Conservation (phyloP, 1,284 basidiomycete genomes). For the Rhizoctonia solani region DNA sequence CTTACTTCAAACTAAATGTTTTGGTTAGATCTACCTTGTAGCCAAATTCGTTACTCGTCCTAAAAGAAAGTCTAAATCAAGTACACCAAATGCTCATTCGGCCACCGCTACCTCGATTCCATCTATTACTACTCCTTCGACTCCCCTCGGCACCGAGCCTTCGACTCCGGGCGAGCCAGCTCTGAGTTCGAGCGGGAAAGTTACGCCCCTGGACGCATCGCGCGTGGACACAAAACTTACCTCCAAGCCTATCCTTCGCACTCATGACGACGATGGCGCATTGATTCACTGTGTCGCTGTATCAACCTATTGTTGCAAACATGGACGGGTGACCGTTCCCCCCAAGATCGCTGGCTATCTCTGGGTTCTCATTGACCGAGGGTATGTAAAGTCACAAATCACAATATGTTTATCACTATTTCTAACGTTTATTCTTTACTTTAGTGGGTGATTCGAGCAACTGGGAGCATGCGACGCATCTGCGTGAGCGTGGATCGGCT, state of each 20-base stretch:
- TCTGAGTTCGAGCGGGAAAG: not conserved
- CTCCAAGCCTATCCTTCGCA: not conserved
- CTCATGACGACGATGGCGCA: slow-evolving; percentile 44
- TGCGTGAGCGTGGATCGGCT: slow-evolving; percentile 10
- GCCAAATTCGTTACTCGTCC: slow-evolving; percentile 15
- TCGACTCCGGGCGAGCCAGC: slow-evolving; percentile 16
- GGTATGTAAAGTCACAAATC: slow-evolving; percentile 1
- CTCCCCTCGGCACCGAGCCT: slow-evolving; percentile 8
- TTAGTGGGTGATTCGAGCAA: not conserved
- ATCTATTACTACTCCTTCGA: slow-evolving; percentile 12
- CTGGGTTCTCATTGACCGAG: slow-evolving; percentile 34
- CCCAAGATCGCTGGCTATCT: slow-evolving; percentile 54
- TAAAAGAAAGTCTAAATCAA: slow-evolving; percentile 15
- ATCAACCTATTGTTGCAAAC: slow-evolving; percentile 73
- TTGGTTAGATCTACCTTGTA: slow-evolving; percentile 47
- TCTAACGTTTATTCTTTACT: not conserved
- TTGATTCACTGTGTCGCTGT: slow-evolving; percentile 70
- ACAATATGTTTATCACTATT: not conserved
- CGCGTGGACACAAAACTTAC: not conserved
- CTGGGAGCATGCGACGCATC: slow-evolving; percentile 3
- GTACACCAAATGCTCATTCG: not conserved
- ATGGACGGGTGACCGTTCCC: slow-evolving; percentile 74
- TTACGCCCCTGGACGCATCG: not conserved
- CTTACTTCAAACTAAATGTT: slow-evolving; percentile 37
- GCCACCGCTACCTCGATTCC: not conserved